Evolutionary conservation across 306 rosid species (phyloP), one percentile per base, ranked within the genome.

Genomic region (Cicer judaicum): DNA sequence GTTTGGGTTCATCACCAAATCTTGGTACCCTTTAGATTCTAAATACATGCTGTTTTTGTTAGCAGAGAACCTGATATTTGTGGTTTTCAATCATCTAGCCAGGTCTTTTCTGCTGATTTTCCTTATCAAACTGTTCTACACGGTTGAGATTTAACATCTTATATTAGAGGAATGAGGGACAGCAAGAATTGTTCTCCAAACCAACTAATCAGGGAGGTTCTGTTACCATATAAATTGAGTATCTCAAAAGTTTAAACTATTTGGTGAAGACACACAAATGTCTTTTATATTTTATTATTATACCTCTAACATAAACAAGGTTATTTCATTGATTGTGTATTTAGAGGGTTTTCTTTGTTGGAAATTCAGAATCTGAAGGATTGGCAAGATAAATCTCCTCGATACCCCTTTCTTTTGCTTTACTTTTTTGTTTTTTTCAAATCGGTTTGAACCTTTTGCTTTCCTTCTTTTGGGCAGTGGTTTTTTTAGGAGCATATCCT

Each of bases 311-410:
- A 15, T 42, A 64, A 14, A 42, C 7, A 72, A 60, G 48, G 61
- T 24, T 49, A 36, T 48, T 21, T 40, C 42, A 38, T 74, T 34
- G 50, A 7, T 13, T 39, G 53, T 49, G 10, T 74, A 62, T 15
- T 75, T 24, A 50, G 79, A 39, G 42, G 52, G 64, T 21, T 74
- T 63, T 49, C 72, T 49, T 48, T 50, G 54, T 40, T 52, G 44
- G 46, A 49, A 39, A 62, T 63, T 50, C 64, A 2, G 52, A 53
- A 39, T 40, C 48, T 3, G 24, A 7, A 14, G 40, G 57, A 21
- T 40, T 73, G 47, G 13, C 47, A 36, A 11, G 18, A 15, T 48
- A 7, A 16, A 47, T 61, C 21, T 61, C 61, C 15, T 47, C 11
- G 38, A 48, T 48, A 52, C 44, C 46, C 16, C 46, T 60, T 34